Evolutionary conservation across 345 rosid species (phyloP), one percentile per base, ranked within the genome.

Genomic region (Eucalyptus tenuipes): DNA sequence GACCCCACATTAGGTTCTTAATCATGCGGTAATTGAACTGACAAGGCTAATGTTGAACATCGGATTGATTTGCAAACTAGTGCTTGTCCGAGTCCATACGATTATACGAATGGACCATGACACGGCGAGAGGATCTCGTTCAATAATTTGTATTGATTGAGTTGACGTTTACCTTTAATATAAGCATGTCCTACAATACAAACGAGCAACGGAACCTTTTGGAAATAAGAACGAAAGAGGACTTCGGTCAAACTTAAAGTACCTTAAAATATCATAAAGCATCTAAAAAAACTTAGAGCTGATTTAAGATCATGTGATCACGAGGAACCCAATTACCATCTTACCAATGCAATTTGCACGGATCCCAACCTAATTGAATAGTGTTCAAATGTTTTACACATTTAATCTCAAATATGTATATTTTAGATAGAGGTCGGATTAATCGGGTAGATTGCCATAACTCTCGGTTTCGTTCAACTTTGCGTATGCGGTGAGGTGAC

Each of bases 261-360:
- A 75, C 14, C 27, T 10, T 37, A 16, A 37, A 37, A 37, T 22
- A 33, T 18, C 27, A 0, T 68, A 18, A 18, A 37, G 45, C 45
- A 37, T 17, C 81, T 37, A 10, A 44, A 20, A 20, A 37, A 37
- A 75, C 1, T 75, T 10, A 75, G 14, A 25, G 2, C 27, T 10
- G 3, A 10, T 3, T 7, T 20, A 11, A 75, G 29, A 40, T 71
- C 5, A 18, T 13, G 27, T 71, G 8, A 71, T 71, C 13, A 10
- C 2, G 14, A 37, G 81, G 1, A 37, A 71, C 45, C 25, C 82
- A 6, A 16, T 71, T 8, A 5, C 22, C 25, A 0, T 33, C 2
- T 37, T 2, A 18, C 37, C 7, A 9, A 37, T 37, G 4, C 7
- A 71, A 2, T 18, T 71, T 0, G 1, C 27, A 16, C 6, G 8